Conservation (phyloP, 495 filamentous ascomycete genomes). For the Staphylotrichum tortipilum region DNA sequence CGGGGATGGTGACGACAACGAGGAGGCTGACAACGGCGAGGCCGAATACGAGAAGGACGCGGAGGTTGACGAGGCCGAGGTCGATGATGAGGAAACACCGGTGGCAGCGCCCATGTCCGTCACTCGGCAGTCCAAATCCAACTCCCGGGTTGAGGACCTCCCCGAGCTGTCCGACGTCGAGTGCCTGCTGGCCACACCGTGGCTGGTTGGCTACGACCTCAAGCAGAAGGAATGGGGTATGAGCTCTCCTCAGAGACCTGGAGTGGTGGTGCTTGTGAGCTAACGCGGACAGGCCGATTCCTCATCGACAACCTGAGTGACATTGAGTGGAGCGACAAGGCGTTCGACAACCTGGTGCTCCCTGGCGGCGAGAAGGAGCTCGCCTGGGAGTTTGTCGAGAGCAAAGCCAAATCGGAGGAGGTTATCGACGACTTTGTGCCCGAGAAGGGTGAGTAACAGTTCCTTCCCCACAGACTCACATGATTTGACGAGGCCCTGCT, state of each 20-base stretch:
- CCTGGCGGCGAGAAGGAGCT: conserved; percentile 39
- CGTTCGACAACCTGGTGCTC: conserved; percentile 46
- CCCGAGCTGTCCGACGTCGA: conserved; percentile 25
- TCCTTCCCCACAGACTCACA: too few relatives aligned
- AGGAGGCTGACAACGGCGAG: background rate
- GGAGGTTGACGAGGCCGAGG: too few relatives aligned
- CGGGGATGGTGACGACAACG: background rate
- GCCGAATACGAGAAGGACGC: background rate
- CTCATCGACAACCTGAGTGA: conserved; percentile 15
- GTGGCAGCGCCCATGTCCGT: too few relatives aligned
- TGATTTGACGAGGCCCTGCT: too few relatives aligned
- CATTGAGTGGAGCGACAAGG: conserved; percentile 40
- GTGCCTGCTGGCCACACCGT: conserved; percentile 26
- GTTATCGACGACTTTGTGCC: conserved; percentile 47
- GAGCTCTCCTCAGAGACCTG: background rate
- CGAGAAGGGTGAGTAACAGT: conserved; percentile 40
- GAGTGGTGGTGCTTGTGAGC: background rate
- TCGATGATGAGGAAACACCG: too few relatives aligned
- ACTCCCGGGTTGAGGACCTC: conserved; percentile 10
- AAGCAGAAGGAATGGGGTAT: conserved; percentile 28
- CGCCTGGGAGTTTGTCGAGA: conserved; percentile 38
- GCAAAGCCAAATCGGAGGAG: conserved; percentile 18
- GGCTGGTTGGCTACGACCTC: conserved; percentile 29
- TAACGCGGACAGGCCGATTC: conserved; percentile 1
- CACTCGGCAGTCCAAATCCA: background rate